These are phyloP conservation scores for Penicillium corylophilum DNA, from an alignment of 2,329 filamentous ascomycete species.

Conservation along the genomic window DNA sequence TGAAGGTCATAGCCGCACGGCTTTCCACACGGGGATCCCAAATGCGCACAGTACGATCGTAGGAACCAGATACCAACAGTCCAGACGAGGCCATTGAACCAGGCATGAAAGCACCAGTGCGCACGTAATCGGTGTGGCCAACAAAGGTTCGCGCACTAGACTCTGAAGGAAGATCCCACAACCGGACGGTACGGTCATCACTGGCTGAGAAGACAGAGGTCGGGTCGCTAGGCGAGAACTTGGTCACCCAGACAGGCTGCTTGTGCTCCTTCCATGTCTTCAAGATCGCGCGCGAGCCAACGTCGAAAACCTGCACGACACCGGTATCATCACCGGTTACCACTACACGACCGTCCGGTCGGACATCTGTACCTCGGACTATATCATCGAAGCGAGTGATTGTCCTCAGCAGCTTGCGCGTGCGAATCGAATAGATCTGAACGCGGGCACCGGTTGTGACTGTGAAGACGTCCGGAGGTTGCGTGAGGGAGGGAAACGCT, in stretches of 20 bases:
- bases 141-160: constrained; percentile 73
- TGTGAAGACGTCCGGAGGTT: constrained; percentile 66
- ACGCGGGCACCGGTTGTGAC: constrained; percentile 93
- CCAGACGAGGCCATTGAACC: constrained; percentile 59
- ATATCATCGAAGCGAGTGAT: constrained; percentile 92
- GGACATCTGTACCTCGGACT: constrained; percentile 83
- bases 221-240: constrained; percentile 85
- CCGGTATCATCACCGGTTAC: constrained; percentile 90
- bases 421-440: constrained; percentile 90
- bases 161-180: constrained; percentile 90
- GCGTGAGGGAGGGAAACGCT: constrained; percentile 44
- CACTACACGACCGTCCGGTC: constrained; percentile 82
- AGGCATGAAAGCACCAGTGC: constrained; percentile 82
- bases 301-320: constrained; percentile 91
- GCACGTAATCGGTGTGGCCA: constrained; percentile 90
- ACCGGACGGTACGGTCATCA: constrained; percentile 86
- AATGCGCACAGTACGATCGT: constrained; percentile 87
- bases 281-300: constrained; percentile 82
- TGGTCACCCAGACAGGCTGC: constrained; percentile 88
- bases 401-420: constrained; percentile 87
- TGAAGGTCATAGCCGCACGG: constrained; percentile 83
- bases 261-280: constrained; percentile 95
- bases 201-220: constrained; percentile 85
- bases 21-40: constrained; percentile 82
- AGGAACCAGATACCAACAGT: constrained; percentile 84